Conservation (phyloP, 2,329 filamentous ascomycete species). For the Alternaria sp. region DNA sequence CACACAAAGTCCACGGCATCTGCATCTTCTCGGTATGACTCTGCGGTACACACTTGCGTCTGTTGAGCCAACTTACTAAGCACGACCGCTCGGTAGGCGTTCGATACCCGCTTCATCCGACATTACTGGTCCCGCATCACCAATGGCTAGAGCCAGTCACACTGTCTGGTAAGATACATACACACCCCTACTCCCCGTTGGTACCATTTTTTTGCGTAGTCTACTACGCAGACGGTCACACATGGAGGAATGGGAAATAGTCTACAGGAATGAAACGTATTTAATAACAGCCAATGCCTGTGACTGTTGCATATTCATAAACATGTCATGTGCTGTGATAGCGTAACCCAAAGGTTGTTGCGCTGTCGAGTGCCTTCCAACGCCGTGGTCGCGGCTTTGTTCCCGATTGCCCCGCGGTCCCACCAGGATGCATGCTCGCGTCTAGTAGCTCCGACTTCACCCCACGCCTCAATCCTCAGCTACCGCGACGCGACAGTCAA, state of each 20-base stretch:
- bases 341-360: background rate
- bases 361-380: background rate
- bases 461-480: constrained; percentile 26
- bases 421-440: constrained; percentile 27
- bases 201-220: background rate
- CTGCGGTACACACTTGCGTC: constrained; percentile 19
- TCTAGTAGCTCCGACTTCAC: constrained; percentile 35
- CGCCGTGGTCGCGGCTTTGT: constrained; percentile 9
- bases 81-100: constrained; percentile 36
- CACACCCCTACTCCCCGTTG: background rate
- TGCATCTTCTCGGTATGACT: constrained; percentile 38
- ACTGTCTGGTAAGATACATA: constrained; percentile 19
- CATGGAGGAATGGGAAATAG: background rate
- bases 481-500: constrained; percentile 31
- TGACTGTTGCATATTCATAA: background rate
- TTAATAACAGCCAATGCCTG: background rate
- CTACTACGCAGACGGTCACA: background rate
- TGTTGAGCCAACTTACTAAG: constrained; percentile 31
- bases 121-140: constrained; percentile 1
- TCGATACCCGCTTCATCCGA: constrained; percentile 34
- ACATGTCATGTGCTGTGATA: background rate
- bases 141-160: constrained; percentile 8
- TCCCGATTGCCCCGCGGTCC: constrained; percentile 21
- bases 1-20: constrained; percentile 31
- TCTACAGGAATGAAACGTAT: background rate